Evolutionary conservation across 176 grass and related monocot genomes (phyloP).

Genomic region (Cenchrus purpureus): DNA sequence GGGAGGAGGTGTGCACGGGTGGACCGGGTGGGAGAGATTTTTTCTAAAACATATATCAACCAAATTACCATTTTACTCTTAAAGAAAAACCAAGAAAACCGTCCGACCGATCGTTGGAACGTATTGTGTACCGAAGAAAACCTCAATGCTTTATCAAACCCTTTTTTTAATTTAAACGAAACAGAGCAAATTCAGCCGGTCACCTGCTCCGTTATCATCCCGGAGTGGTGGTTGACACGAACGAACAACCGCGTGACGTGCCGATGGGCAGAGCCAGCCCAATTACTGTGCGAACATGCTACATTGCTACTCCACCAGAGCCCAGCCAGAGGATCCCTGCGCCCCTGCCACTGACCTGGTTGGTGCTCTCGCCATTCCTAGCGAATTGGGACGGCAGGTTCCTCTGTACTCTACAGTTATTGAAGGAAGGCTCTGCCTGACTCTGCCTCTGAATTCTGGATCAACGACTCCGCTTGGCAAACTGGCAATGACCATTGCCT

Average conservation of each 20-base stretch:
- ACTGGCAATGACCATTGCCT: background rate
- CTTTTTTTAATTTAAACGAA: no score
- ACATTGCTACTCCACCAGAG: background rate
- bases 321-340: background rate
- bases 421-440: background rate
- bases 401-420: background rate
- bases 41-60: no score
- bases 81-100: no score
- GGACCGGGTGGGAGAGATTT: no score
- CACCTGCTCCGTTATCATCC: no score
- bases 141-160: no score
- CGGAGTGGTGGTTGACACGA: background rate
- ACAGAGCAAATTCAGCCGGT: no score
- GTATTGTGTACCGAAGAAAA: no score
- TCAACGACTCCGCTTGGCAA: background rate
- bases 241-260: background rate
- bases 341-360: background rate
- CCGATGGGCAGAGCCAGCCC: background rate
- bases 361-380: background rate
- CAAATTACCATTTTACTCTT: no score
- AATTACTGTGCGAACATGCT: slow-evolving; percentile 8
- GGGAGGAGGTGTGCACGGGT: no score
- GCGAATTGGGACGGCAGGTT: slow-evolving; percentile 1
- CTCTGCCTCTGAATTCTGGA: background rate
- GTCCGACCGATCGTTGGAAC: no score